Evolutionary conservation across 331 rosid species (phyloP).

Genomic region (Saraca asoca): DNA sequence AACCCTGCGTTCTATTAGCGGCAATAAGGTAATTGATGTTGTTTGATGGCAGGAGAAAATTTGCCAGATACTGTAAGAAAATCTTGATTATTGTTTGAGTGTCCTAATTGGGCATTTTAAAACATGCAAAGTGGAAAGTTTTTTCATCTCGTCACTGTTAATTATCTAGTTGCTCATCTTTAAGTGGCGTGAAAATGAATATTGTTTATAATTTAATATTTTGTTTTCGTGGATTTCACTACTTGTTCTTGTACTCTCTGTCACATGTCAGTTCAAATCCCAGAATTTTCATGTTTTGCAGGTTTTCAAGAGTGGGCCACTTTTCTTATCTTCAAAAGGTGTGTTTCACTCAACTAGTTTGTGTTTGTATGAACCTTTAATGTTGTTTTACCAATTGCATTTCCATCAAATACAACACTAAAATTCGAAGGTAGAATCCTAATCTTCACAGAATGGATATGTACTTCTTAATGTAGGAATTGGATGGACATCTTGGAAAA

Average conservation of each 20-base stretch:
- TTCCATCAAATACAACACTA: too few species aligned
- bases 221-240: too few species aligned
- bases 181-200: background rate
- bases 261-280: slow-evolving; percentile 21
- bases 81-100: background rate
- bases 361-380: background rate
- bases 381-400: background rate
- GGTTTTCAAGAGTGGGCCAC: slow-evolving; percentile 95
- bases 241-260: background rate
- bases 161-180: slow-evolving; percentile 17
- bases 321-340: slow-evolving; percentile 93
- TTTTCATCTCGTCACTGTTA: background rate
- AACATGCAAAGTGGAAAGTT: background rate
- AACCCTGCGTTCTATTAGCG: slow-evolving; percentile 38
- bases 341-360: slow-evolving; percentile 40
- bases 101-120: slow-evolving; percentile 9
- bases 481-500: slow-evolving; percentile 99
- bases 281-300: slow-evolving; percentile 46
- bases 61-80: background rate
- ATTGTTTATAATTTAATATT: too few species aligned
- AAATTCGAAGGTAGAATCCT: too few species aligned
- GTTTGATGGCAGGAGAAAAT: background rate
- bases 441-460: background rate
- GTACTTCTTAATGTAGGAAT: slow-evolving; percentile 56
- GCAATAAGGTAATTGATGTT: slow-evolving; percentile 62